These are phyloP conservation scores for Aspergillus asperescens DNA, from an alignment of 495 filamentous ascomycete genomes.

Conservation along the genomic window DNA sequence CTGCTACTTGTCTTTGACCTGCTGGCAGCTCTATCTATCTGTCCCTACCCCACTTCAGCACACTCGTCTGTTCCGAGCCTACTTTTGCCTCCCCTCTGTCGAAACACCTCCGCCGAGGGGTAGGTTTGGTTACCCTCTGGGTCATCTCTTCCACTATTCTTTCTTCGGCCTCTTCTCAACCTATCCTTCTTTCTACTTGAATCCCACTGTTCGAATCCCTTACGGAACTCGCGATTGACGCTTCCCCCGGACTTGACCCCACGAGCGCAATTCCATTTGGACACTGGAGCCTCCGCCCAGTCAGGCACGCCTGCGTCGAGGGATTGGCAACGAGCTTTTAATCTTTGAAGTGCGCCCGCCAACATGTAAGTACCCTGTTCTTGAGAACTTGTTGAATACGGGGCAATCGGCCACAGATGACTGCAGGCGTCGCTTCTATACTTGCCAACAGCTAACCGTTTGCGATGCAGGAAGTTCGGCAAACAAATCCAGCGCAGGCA, in stretches of 20 bases:
- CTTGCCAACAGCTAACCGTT: slow-evolving; percentile 9
- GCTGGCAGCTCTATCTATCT: slow-evolving; percentile 7
- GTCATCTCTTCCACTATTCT: slow-evolving; percentile 7
- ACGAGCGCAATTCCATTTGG: not conserved
- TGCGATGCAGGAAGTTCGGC: slow-evolving; percentile 83
- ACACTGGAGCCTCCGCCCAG: not conserved
- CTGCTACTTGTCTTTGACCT: slow-evolving; percentile 8
- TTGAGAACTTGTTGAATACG: not conserved
- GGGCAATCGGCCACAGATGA: not conserved
- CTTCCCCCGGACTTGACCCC: not conserved
- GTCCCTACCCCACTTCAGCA: slow-evolving; percentile 16
- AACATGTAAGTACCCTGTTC: slow-evolving; percentile 30
- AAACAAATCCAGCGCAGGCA: slow-evolving; percentile 98
- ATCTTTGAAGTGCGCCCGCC: slow-evolving; percentile 20
- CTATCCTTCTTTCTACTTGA: not conserved
- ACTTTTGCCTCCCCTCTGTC: slow-evolving; percentile 8
- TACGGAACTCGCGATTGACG: slow-evolving; percentile 8
- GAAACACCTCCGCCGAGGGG: slow-evolving; percentile 7
- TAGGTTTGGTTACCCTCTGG: slow-evolving; percentile 8
- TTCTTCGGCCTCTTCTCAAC: not conserved
- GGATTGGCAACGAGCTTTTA: slow-evolving; percentile 16
- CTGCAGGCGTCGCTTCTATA: not conserved
- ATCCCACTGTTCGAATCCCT: not conserved
- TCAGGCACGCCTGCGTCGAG: slow-evolving; percentile 14
- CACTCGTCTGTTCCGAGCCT: slow-evolving; percentile 4